Base-by-base conservation (phyloP, 108 stramenopile genomes). In the Nannochloropsis salina region DNA sequence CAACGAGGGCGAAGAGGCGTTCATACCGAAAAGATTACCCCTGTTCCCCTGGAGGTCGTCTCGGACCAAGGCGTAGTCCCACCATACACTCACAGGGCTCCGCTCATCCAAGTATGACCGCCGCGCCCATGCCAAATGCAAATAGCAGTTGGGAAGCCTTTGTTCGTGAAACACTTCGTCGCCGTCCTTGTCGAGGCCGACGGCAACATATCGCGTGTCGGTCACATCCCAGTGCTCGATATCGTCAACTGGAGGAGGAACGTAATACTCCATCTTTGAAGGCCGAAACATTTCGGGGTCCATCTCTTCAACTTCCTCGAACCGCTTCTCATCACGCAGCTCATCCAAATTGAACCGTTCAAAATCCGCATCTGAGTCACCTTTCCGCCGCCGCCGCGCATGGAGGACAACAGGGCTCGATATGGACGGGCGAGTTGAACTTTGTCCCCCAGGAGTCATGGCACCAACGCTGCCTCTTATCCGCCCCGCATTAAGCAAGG, bases 321-420 rank as follows among this genome's bases (percentile, higher is more conserved):
- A 74, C 20, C 61, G 61, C 61, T 74, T 74, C 61, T 74, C 61
- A n/a, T 6, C 61, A 74, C 61, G 61, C 61, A 74, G 61, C 61
- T 74, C 61, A n/a, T 74, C 61, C 61, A 74, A n/a, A n/a, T 74
- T n/a, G n/a, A 74, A 74, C 20, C 61, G 61, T 74, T 74, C 61
- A n/a, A n/a, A 74, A n/a, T 74, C 61, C 61, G 61, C 61, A n/a
- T 74, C 61, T 15, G 61, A 74, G n/a, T 74, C 61, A 74, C 61
- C 61, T n/a, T 74, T 74, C 20, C 61, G 61, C 61, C 61, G 61
- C 61, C 61, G 61, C 8, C 61, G 61, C 4, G 61, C 61, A n/a
- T 74, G 8, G 4, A 74, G 61, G 61, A 74, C 61, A 31, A 31
- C 31, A 31, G 31, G 31, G 31, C 31, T 31, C 31, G 31, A 31